phyloP scores from a whole-genome alignment of 139 green algal species.

The Parachlorella kessleri region DNA sequence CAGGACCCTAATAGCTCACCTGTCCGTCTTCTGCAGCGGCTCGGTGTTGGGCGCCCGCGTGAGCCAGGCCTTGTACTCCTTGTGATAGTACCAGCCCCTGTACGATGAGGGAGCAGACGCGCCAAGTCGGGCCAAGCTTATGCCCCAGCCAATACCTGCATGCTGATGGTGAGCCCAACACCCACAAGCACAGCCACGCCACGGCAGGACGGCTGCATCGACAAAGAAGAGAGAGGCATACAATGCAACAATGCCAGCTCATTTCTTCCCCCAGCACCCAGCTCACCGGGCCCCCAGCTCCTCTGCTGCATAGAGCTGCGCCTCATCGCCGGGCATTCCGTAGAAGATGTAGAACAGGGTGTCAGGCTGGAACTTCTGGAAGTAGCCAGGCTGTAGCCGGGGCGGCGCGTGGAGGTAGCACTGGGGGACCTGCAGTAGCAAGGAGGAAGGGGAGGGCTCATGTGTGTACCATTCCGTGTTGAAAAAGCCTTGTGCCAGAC shows the following conservation, averaged over 20 bases:
- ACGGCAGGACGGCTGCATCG: too few species aligned
- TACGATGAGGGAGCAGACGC: too few species aligned
- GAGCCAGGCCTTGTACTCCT: slow-evolving; percentile 86
- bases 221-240: too few species aligned
- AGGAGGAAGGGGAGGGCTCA: too few species aligned
- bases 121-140: too few species aligned
- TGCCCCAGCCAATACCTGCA: too few species aligned
- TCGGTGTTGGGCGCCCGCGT: slow-evolving; percentile 77
- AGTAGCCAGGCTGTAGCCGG: slow-evolving; percentile 83
- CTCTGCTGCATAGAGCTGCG: slow-evolving; percentile 93
- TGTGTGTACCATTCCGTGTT: too few species aligned
- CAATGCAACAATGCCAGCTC: too few species aligned
- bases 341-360: slow-evolving; percentile 99
- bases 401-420: slow-evolving; percentile 87
- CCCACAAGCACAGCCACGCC: background rate
- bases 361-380: slow-evolving; percentile 95
- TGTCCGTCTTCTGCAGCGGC: slow-evolving; percentile 79
- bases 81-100: slow-evolving; percentile 90
- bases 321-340: slow-evolving; percentile 79
- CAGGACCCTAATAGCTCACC: slow-evolving; percentile 13
- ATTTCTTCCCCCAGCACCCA: background rate
- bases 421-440: slow-evolving; percentile 52
- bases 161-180: too few species aligned
- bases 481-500: too few species aligned
- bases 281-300: slow-evolving; percentile 68